Base-by-base conservation (phyloP, 192 early-diverging fungal species). In the Phycomyces blakesleeanus region DNA sequence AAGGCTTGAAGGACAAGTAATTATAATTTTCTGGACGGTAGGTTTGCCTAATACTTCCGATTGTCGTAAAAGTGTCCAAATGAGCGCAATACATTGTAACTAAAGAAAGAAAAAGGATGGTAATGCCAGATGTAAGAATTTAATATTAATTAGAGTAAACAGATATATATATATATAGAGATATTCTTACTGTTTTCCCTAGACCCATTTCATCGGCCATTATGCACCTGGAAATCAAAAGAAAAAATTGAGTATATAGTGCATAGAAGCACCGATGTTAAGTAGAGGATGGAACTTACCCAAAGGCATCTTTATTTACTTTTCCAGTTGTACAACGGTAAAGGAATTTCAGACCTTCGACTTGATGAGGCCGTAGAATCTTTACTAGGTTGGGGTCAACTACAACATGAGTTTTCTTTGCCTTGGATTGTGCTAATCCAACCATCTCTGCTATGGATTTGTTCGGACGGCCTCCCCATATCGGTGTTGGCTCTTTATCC, bases 151-250 rank as follows among this genome's bases (percentile, higher is more conserved):
- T 14, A 26, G 57, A 34, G 10, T 25, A 63, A 0, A 2, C 16
- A 16, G 44, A 11, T 22, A 18, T 44, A 39, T 22, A 16, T 21
- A 15, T 57, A 38, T 14, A 59, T 34, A 41, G 5, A 21, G 20
- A 15, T 8, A 12, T 16, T 37, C 77, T 58, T 83, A 85, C 84
- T 3, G 92, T 92, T 71, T 93, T 93, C 26, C 92, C 91, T 21
- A 93, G 70, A 21, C 91, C 91, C 91, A 98, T 97, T 67, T 99
- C 98, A 76, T 99, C 98, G 1, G 98, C 98, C 95, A 98, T 98
- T 55, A 99, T 99, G 62, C 93, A 96, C 7, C 81, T 77, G 10
- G 21, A 56, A 26, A 55, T 0, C 44, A 63, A 57, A 60, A 27
- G 18, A 27, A 37, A 11, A 9, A 20, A 39, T 2, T 5, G 9